Conservation (phyloP, 2,329 filamentous ascomycete genomes). For the Graphiopsis chlorocephala region DNA sequence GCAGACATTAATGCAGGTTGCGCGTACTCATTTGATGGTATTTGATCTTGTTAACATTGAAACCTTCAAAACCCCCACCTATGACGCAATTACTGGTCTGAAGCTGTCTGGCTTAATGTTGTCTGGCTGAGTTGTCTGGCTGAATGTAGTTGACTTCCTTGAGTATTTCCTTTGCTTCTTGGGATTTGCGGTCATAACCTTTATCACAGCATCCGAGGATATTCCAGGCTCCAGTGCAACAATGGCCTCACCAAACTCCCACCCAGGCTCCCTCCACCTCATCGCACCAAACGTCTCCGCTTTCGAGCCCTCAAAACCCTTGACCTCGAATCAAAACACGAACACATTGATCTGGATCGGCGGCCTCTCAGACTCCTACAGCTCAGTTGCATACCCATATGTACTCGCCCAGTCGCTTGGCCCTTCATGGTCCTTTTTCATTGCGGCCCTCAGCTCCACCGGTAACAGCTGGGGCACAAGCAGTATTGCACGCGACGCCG, state of each 20-base stretch:
- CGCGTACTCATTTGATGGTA: neutral
- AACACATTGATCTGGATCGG: constrained; percentile 69
- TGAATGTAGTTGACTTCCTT: neutral
- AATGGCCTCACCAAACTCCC: constrained; percentile 10
- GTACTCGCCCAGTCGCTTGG: constrained; percentile 49
- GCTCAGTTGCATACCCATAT: constrained; percentile 60
- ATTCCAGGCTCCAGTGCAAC: neutral
- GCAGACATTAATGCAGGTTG: neutral
- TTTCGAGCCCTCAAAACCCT: constrained; percentile 42
- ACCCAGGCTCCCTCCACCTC: constrained; percentile 41
- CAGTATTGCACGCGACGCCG: constrained; percentile 53
- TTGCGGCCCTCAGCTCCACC: constrained; percentile 43
- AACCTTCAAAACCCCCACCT: neutral
- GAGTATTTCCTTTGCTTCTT: too few relatives aligned
- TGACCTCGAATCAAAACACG: constrained; percentile 29
- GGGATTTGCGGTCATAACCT: neutral
- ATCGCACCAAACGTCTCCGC: constrained; percentile 42
- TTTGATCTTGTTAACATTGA: neutral
- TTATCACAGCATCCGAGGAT: neutral
- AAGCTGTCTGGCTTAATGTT: neutral
- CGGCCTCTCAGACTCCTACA: constrained; percentile 67
- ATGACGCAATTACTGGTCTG: neutral
- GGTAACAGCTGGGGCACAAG: constrained; percentile 55
- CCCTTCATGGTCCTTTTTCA: constrained; percentile 52
- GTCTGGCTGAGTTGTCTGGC: too few relatives aligned